Conservation (phyloP, 1,284 basidiomycete species). For the Irpex sp. region DNA sequence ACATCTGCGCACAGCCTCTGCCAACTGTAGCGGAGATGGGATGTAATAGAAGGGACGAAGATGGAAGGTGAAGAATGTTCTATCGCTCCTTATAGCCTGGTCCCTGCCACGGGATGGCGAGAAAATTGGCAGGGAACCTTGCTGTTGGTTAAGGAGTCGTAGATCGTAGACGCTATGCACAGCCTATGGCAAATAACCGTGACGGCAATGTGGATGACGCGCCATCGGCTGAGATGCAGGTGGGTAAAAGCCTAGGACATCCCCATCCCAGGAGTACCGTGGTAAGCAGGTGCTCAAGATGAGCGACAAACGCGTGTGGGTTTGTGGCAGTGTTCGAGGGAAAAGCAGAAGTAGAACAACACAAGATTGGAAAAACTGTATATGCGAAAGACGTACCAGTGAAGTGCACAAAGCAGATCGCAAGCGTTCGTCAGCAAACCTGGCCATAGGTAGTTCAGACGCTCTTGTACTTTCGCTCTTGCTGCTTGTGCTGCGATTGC, state of each 20-base stretch:
- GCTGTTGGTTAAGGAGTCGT: background rate
- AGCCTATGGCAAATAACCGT: background rate
- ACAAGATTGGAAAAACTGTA: background rate
- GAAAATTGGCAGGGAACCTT: background rate
- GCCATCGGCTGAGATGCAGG: background rate
- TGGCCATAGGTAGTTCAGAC: constrained; percentile 79
- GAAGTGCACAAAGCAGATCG: constrained; percentile 85
- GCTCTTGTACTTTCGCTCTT: constrained; percentile 61
- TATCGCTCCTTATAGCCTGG: background rate
- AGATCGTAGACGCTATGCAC: background rate
- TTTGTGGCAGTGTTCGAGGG: background rate
- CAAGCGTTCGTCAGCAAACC: constrained; percentile 81
- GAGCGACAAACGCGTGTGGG: background rate
- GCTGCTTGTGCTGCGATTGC: constrained; percentile 50
- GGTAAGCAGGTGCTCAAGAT: background rate
- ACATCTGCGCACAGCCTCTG: constrained; percentile 2
- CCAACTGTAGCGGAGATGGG: background rate
- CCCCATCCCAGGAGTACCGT: background rate
- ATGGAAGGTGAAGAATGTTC: background rate
- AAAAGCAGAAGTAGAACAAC: background rate
- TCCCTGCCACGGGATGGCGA: background rate
- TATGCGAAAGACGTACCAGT: constrained; percentile 68
- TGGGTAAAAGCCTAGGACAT: background rate
- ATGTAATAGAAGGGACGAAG: background rate
- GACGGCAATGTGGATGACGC: background rate